phyloP scores from a whole-genome alignment of 208 protist species.

The Leishmania tarentolae region DNA sequence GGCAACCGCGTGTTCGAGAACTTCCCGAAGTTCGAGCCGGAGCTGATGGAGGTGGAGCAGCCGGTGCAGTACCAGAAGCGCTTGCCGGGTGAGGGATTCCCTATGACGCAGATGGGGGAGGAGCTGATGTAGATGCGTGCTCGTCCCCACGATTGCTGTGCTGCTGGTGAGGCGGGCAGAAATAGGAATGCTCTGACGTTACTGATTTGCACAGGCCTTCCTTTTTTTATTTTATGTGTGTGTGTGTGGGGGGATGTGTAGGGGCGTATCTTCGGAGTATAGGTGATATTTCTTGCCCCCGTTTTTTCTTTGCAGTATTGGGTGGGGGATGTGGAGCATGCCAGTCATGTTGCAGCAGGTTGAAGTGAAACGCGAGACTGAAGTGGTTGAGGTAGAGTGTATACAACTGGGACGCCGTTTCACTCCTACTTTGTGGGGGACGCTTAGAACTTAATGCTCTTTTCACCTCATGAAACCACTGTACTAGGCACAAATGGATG shows the following conservation, averaged over 20 bases:
- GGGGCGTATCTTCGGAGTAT: not conserved
- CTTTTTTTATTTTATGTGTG: no score
- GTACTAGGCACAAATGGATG: not conserved
- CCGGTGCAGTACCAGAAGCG: conserved; percentile 74
- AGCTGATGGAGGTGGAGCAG: conserved; percentile 36
- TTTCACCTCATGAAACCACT: not conserved
- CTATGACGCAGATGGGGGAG: conserved; percentile 46
- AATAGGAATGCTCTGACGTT: not conserved
- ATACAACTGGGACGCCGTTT: not conserved
- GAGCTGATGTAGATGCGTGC: conserved; percentile 25
- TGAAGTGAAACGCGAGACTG: not conserved
- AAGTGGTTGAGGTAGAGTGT: not conserved
- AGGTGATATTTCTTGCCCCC: not conserved
- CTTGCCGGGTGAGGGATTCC: conserved; percentile 48
- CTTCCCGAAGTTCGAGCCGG: conserved; percentile 81
- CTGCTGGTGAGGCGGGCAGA: not conserved
- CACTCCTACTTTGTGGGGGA: not conserved
- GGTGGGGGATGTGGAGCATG: not conserved
- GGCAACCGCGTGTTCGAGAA: conserved; percentile 81
- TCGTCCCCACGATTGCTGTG: not conserved
- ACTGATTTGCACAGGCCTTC: not conserved
- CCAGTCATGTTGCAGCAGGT: not conserved
- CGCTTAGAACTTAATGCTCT: not conserved
- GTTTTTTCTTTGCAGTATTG: not conserved
- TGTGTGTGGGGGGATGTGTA: not conserved